These are phyloP conservation scores for Cryomyces minteri DNA, from an alignment of 495 filamentous ascomycete genomes.

Conservation along the genomic window DNA sequence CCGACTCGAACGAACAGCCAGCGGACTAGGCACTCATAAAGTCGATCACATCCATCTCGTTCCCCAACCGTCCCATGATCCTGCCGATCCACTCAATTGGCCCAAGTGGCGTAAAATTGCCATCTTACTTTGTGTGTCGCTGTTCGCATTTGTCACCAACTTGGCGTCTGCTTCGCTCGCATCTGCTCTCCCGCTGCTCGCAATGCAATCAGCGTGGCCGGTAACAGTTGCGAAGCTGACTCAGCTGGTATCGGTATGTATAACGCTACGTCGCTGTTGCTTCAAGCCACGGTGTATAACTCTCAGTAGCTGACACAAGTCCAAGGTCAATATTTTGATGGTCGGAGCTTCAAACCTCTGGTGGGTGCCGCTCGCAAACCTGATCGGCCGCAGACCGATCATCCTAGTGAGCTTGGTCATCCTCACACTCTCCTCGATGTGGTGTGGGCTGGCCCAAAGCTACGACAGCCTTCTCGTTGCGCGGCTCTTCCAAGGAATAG, in stretches of 20 bases:
- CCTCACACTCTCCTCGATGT: constrained; percentile 9
- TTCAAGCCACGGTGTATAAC: too few species aligned
- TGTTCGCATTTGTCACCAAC: constrained; percentile 4
- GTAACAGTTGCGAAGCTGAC: constrained; percentile 2
- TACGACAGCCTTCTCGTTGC: constrained; percentile 13
- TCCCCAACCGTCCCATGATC: constrained; percentile 8
- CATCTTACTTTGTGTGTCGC: constrained; percentile 8
- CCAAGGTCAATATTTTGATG: constrained; percentile 12
- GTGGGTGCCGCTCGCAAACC: constrained; percentile 16
- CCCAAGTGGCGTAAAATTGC: constrained; percentile 10
- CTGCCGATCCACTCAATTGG: constrained; percentile 11
- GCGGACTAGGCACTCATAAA: neutral
- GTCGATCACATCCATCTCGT: constrained; percentile 5
- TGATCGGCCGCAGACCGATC: constrained; percentile 12
- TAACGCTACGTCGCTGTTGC: neutral
- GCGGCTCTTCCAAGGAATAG: constrained; percentile 11
- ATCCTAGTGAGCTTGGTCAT: constrained; percentile 8
- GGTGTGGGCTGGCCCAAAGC: constrained; percentile 11
- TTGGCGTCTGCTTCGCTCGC: constrained; percentile 8
- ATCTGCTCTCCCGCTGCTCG: constrained; percentile 5
- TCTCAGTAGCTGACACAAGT: neutral
- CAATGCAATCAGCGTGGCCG: neutral
- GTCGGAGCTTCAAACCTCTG: constrained; percentile 12
- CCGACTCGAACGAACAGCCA: constrained; percentile 3
- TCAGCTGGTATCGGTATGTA: constrained; percentile 4